phyloP scores from a whole-genome alignment of 148 eudicot genomes.

The Chenopodium berlandieri region DNA sequence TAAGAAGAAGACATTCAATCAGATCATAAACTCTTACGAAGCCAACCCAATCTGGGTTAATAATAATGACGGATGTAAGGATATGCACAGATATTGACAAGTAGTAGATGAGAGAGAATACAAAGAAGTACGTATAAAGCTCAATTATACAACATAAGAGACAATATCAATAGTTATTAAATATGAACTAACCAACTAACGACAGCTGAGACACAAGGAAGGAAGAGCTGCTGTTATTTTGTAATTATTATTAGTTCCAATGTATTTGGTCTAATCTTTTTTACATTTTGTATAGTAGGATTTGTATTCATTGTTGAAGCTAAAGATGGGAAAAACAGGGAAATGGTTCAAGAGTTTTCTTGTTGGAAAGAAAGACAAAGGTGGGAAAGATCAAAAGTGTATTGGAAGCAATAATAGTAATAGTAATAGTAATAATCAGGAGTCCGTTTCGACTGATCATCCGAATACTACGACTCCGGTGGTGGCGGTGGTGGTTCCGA shows the following conservation, averaged over 20 bases:
- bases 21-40: too few relatives aligned
- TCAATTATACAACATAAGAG: conserved; percentile 2
- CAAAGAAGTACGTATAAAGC: conserved; percentile 9
- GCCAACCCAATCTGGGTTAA: too few relatives aligned
- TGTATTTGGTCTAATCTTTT: not conserved
- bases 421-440: conserved; percentile 9
- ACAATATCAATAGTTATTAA: not conserved
- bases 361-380: conserved; percentile 50
- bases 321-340: conserved; percentile 78
- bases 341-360: conserved; percentile 72
- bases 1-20: too few relatives aligned
- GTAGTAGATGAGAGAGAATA: conserved; percentile 16
- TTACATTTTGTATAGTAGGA: not conserved
- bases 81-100: not conserved
- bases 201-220: not conserved
- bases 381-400: not conserved
- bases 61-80: not conserved
- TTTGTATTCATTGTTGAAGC: conserved; percentile 2
- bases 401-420: too few relatives aligned
- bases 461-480: conserved; percentile 39
- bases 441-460: not conserved
- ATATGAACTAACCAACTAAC: conserved; percentile 3
- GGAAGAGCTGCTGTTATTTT: not conserved
- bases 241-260: not conserved
- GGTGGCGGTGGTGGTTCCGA: conserved; percentile 30